Percentiles rank a stretch among this genome's conserved stretches.
Conservation (phyloP, 768 basidiomycete genomes). For the Russula sp. region DNA sequence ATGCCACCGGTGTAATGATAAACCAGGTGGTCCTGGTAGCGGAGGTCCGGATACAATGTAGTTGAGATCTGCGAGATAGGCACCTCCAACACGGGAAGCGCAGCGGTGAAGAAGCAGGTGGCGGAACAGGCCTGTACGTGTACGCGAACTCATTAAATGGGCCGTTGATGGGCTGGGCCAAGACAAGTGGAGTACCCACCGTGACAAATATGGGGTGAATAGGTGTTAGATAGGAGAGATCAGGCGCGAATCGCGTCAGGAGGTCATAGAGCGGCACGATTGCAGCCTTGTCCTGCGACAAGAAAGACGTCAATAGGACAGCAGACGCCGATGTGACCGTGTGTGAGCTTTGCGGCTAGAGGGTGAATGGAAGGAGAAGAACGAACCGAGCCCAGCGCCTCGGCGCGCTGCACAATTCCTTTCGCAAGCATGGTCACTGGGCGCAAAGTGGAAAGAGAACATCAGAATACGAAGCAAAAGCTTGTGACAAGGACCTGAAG, state of each 20-base stretch:
- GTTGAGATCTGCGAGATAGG: conserved; percentile 65
- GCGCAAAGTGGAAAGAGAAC: conserved; percentile 13
- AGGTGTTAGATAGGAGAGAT: conserved; percentile 54
- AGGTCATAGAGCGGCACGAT: conserved; percentile 56
- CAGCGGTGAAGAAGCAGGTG: conserved; percentile 46
- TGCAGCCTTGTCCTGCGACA: conserved; percentile 39
- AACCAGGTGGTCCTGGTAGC: conserved; percentile 73
- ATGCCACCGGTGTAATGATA: conserved; percentile 83
- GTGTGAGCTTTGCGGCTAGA: conserved; percentile 1
- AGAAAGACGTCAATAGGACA: no score
- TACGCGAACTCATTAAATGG: background rate
- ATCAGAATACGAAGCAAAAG: background rate
- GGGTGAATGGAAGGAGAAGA: background rate
- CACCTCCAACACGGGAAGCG: conserved; percentile 54
- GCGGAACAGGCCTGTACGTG: conserved; percentile 47
- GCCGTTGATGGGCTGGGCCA: background rate
- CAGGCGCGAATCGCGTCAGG: conserved; percentile 54
- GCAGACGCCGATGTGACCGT: background rate
- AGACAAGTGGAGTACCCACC: conserved; percentile 34
- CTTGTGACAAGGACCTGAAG: background rate
- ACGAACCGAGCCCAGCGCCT: conserved; percentile 46
- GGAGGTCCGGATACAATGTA: conserved; percentile 49
- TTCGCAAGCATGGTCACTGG: conserved; percentile 62
- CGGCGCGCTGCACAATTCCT: conserved; percentile 51
- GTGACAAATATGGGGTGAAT: conserved; percentile 65